Conservation (phyloP, 257 asterid species). For the Thymus mandschuricus region DNA sequence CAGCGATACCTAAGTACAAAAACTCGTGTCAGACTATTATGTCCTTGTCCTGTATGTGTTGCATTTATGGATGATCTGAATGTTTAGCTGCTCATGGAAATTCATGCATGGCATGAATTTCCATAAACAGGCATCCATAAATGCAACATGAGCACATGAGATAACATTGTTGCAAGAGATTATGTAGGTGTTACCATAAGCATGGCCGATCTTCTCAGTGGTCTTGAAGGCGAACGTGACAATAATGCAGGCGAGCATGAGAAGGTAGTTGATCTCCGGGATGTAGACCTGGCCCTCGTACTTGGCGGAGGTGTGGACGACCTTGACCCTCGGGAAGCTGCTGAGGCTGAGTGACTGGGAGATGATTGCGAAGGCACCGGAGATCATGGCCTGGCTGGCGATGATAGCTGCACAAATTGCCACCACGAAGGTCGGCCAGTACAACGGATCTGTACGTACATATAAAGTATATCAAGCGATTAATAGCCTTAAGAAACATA, state of each 20-base stretch:
- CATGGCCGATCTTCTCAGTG: slow-evolving; percentile 64
- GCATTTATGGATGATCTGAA: too few relatives aligned
- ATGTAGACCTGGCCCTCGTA: slow-evolving; percentile 78
- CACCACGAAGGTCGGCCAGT: slow-evolving; percentile 78
- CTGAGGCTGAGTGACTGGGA: slow-evolving; percentile 64
- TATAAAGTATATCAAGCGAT: too few relatives aligned
- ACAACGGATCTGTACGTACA: slow-evolving; percentile 44
- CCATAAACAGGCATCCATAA: too few relatives aligned
- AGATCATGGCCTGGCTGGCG: slow-evolving; percentile 88
- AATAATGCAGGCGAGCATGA: slow-evolving; percentile 67
- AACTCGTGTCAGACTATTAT: background rate
- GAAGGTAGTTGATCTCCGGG: slow-evolving; percentile 69
- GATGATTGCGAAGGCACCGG: slow-evolving; percentile 64
- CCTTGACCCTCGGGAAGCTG: slow-evolving; percentile 74
- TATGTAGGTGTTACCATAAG: slow-evolving; percentile 47
- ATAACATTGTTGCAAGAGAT: too few relatives aligned
- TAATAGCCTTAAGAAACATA: too few relatives aligned
- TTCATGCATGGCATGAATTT: too few relatives aligned
- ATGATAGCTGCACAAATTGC: slow-evolving; percentile 75
- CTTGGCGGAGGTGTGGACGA: slow-evolving; percentile 70
- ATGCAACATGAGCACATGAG: too few relatives aligned
- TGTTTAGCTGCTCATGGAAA: too few relatives aligned
- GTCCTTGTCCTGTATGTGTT: too few relatives aligned
- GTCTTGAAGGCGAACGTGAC: slow-evolving; percentile 58
- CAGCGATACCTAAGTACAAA: slow-evolving; percentile 61